Conservation (phyloP, 805 yeast genomes). For the Saturnispora hagleri region DNA sequence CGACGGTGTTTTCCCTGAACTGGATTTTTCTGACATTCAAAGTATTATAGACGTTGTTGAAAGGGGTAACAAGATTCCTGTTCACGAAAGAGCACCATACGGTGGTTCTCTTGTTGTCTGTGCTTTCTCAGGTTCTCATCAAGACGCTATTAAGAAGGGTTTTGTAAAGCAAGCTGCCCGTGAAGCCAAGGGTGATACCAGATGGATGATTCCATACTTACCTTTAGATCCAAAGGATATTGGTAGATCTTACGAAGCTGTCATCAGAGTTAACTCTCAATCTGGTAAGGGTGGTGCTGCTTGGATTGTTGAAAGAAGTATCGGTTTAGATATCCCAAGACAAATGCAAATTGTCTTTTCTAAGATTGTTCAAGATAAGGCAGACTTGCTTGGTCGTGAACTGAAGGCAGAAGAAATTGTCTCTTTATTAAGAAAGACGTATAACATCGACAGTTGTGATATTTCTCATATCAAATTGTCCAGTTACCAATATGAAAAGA, state of each 20-base stretch:
- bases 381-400: conserved; percentile 63
- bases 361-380: conserved; percentile 49
- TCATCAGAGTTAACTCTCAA: conserved; percentile 75
- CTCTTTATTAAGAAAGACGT: conserved; percentile 43
- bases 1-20: conserved; percentile 62
- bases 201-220: conserved; percentile 67
- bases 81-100: conserved; percentile 69
- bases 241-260: conserved; percentile 75
- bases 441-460: conserved; percentile 37
- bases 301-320: conserved; percentile 63
- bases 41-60: conserved; percentile 61
- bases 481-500: conserved; percentile 33
- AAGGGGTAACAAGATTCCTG: conserved; percentile 69
- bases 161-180: conserved; percentile 41
- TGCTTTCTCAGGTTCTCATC: conserved; percentile 59
- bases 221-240: conserved; percentile 77
- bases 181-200: conserved; percentile 37
- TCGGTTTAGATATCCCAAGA: conserved; percentile 70
- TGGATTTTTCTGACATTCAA: conserved; percentile 64
- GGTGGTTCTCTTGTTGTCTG: conserved; percentile 72
- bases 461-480: conserved; percentile 28
- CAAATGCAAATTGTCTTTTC: conserved; percentile 62
- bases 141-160: conserved; percentile 31
- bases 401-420: conserved; percentile 59
- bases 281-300: conserved; percentile 89